Percentiles rank a stretch among this genome's conserved stretches.
phyloP scores from a whole-genome alignment of 2,329 filamentous ascomycete genomes.

The Fusarium fujikuroi region DNA sequence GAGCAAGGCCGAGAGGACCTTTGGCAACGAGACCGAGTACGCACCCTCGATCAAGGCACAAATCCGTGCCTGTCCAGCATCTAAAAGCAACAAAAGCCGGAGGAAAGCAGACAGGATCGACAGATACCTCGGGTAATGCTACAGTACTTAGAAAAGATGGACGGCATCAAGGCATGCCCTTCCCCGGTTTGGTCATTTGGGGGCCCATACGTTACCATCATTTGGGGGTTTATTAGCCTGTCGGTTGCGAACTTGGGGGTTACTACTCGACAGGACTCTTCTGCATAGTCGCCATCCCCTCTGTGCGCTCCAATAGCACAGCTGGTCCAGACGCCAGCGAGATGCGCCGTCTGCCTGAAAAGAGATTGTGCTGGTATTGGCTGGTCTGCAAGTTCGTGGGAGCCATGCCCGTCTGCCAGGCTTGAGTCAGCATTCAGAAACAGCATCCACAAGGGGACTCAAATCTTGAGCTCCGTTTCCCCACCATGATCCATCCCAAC shows the following conservation, averaged over 20 bases:
- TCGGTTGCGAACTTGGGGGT: constrained; percentile 34
- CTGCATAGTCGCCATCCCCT: constrained; percentile 18
- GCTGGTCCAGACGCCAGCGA: constrained; percentile 33
- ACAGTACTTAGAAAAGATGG: constrained; percentile 10
- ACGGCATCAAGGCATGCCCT: constrained; percentile 36
- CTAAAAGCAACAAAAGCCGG: constrained; percentile 21
- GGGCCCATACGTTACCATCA: constrained; percentile 26
- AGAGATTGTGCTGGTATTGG: constrained; percentile 18
- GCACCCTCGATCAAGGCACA: constrained; percentile 27
- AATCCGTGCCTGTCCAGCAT: constrained; percentile 16
- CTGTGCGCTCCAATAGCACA: constrained; percentile 38
- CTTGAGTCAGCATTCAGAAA: constrained; percentile 36
- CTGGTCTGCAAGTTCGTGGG: constrained; percentile 7
- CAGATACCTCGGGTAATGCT: constrained; percentile 34
- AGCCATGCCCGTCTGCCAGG: constrained; percentile 22
- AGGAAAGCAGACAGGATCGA: constrained; percentile 35
- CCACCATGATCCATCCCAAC: constrained; percentile 42
- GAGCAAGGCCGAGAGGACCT: not conserved
- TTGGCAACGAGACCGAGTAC: constrained; percentile 18
- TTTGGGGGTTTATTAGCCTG: constrained; percentile 36
- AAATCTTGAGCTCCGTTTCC: constrained; percentile 41
- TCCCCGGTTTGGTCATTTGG: constrained; percentile 43
- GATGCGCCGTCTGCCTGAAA: constrained; percentile 18
- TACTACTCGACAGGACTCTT: constrained; percentile 12
- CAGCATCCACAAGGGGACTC: constrained; percentile 36